Evolutionary conservation across 306 rosid genomes (phyloP).

Genomic region (Trichosanthes truncata): DNA sequence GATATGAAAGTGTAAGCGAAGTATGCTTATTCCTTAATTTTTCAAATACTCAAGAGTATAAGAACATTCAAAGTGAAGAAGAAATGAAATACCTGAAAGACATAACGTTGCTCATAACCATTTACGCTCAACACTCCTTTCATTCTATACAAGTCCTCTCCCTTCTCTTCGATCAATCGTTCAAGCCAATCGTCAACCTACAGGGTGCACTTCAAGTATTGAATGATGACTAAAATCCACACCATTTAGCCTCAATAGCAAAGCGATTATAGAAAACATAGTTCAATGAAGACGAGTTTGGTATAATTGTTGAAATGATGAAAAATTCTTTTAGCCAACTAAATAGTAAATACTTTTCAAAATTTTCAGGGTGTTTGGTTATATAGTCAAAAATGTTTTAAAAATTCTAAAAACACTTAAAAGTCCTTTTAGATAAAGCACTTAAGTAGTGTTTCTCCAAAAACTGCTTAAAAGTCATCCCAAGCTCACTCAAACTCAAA

Average conservation of each 20-base stretch:
- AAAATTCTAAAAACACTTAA: neutral
- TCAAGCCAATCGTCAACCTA: slow-evolving; percentile 92
- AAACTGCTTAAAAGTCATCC: neutral
- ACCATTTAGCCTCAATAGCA: neutral
- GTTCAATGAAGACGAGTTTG: neutral
- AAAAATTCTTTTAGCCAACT: neutral
- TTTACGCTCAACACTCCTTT: slow-evolving; percentile 70
- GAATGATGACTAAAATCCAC: neutral
- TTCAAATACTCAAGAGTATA: neutral
- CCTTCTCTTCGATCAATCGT: slow-evolving; percentile 78
- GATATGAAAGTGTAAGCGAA: neutral
- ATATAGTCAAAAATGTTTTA: neutral
- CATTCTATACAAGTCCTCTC: slow-evolving; percentile 92
- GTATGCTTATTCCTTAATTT: neutral
- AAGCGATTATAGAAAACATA: neutral
- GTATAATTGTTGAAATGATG: neutral
- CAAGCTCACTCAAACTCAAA: neutral
- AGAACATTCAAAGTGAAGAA: neutral
- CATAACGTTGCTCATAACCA: slow-evolving; percentile 66
- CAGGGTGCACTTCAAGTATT: neutral
- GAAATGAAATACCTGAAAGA: slow-evolving; percentile 53
- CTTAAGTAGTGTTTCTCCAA: neutral
- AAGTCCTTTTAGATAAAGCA: neutral
- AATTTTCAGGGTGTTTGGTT: neutral
- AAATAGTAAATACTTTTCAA: neutral